Evolutionary conservation across 257 asterid genomes (phyloP), one percentile per base, ranked within the genome.

Genomic region (Schizonepeta tenuifolia): DNA sequence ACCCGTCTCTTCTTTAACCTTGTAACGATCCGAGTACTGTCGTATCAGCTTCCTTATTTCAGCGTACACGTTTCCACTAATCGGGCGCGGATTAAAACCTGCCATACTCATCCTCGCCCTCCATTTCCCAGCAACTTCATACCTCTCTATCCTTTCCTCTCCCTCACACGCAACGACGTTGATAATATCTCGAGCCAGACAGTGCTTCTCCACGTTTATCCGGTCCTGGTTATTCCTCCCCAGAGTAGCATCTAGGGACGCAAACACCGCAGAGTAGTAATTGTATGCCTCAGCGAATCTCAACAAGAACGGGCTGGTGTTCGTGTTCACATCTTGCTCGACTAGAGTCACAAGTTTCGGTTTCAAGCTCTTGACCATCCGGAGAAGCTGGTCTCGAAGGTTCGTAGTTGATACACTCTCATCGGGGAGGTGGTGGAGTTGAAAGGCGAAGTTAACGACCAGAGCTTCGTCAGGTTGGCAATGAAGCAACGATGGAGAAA

Each of bases 21-120:
- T 89, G 80, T 83, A 94, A 63, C 96, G 79, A 3, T 87, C 86
- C 0, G 97, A 89, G 61, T 94, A 94, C 74, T 79, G 83, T 78
- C 71, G 77, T 69, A 91, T 87, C 20, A 94, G 88, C 65, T 64
- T 43, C 76, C 36, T 54, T 58, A 94, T 94, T n/a, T 87, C 96
- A 20, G 66, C 74, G 2, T 50, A 83, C 80, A 90, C 97, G 3
- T 74, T 81, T 55, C 65, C 85, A 80, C 95, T 83, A 57, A 94
- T 83, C 1, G 91, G 86, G 79, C 81, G 82, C n/a, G 95, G 12
- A 12, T 40, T 79, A 44, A 94, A 91, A 31, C 99, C 97, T 10
- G 99, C 99, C 98, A 94, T 94, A 63, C 85, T 88, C 99, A 94
- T 89, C 85, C 99, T 83, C 0, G 98, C 98, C 33, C 93, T 87